Evolutionary conservation across 305 asterid species (phyloP).

Genomic region (Fraxinus floribunda): DNA sequence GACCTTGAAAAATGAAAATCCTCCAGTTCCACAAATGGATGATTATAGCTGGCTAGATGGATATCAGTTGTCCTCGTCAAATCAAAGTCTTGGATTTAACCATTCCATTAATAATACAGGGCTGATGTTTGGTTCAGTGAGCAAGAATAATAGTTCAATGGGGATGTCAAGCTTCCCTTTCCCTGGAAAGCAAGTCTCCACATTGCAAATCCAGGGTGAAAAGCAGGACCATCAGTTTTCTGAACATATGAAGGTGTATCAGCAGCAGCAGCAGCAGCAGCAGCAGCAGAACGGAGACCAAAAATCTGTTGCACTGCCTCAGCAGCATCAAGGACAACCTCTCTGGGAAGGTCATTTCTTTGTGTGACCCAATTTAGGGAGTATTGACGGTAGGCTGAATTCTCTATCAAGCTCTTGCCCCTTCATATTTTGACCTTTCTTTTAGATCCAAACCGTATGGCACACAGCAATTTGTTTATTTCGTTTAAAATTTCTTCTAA

Average conservation of each 20-base stretch:
- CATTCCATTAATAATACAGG: slow-evolving; percentile 51
- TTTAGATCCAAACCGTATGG: not conserved
- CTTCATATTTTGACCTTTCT: not conserved
- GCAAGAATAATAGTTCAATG: slow-evolving; percentile 46
- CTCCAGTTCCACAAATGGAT: slow-evolving; percentile 50
- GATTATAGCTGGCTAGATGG: slow-evolving; percentile 93
- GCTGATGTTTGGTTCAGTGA: slow-evolving; percentile 38
- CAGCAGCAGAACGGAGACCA: slow-evolving; percentile 59
- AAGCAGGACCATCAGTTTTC: slow-evolving; percentile 48
- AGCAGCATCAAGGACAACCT: slow-evolving; percentile 76
- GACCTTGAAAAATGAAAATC: slow-evolving; percentile 45
- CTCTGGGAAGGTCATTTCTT: slow-evolving; percentile 78
- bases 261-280: slow-evolving; percentile 59
- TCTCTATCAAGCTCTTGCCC: not conserved
- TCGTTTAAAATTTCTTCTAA: not conserved
- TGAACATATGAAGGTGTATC: slow-evolving; percentile 54
- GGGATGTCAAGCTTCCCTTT: slow-evolving; percentile 64
- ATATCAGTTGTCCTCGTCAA: slow-evolving; percentile 57
- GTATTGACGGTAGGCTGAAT: slow-evolving; percentile 50
- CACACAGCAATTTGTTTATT: not conserved
- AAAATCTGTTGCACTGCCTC: slow-evolving; percentile 52
- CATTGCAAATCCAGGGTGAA: slow-evolving; percentile 51
- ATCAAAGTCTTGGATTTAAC: slow-evolving; percentile 49
- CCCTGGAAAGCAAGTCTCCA: slow-evolving; percentile 74
- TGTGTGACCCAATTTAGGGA: slow-evolving; percentile 68